Evolutionary conservation across 805 yeast genomes (phyloP).

Genomic region (Metschnikowia orientalis): DNA sequence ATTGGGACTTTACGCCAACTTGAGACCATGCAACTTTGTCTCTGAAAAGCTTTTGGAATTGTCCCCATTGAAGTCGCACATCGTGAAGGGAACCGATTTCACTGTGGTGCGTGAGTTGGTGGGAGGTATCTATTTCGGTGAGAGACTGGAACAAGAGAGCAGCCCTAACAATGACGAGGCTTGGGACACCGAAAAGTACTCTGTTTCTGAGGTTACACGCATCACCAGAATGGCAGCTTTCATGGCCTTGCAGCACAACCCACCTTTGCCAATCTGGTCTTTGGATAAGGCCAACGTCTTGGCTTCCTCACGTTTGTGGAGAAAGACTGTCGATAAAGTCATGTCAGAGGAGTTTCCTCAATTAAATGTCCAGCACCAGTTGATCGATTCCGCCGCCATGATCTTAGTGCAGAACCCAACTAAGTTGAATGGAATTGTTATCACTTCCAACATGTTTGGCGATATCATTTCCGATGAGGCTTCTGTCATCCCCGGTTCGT

Average conservation of each 20-base stretch:
- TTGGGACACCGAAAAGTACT: constrained; percentile 88
- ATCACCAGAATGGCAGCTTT: constrained; percentile 98
- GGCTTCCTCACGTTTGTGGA: constrained; percentile 95
- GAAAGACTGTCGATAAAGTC: constrained; percentile 84
- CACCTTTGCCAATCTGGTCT: constrained; percentile 94
- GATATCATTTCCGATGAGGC: constrained; percentile 98
- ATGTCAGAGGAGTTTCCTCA: constrained; percentile 88
- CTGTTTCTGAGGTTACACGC: constrained; percentile 89
- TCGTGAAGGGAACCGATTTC: constrained; percentile 87
- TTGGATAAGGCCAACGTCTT: constrained; percentile 96
- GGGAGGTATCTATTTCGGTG: constrained; percentile 98
- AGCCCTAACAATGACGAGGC: constrained; percentile 62
- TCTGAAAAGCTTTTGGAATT: constrained; percentile 77
- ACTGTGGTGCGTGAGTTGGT: constrained; percentile 93
- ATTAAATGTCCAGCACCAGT: constrained; percentile 82
- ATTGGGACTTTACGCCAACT: constrained; percentile 87
- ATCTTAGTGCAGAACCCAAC: constrained; percentile 89
- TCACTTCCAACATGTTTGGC: constrained; percentile 96
- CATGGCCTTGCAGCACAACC: constrained; percentile 86
- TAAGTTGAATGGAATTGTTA: constrained; percentile 83
- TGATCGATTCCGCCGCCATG: constrained; percentile 99
- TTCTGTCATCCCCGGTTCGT: constrained; percentile 94
- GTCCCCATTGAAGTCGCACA: constrained; percentile 81
- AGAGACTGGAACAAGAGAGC: constrained; percentile 87
- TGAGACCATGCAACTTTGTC: constrained; percentile 94